Percentiles rank a stretch among this genome's conserved stretches.
Evolutionary conservation across 192 early-diverging fungal species (phyloP).

Genomic region (Rhizophagus prolifer): DNA sequence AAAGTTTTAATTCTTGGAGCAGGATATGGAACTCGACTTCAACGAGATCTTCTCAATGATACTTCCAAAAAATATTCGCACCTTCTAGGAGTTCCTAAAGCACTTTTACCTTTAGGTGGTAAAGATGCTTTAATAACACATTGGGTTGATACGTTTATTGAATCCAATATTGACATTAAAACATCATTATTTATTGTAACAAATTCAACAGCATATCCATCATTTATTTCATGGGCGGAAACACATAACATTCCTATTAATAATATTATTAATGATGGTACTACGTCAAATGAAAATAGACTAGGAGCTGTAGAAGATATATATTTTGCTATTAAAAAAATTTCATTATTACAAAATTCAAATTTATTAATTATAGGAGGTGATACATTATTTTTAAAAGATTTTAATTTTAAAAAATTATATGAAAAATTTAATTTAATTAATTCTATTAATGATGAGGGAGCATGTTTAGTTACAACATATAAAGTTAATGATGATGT

Average conservation of each 20-base stretch:
- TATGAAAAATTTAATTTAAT: slow-evolving; percentile 19
- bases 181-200: slow-evolving; percentile 44
- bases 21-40: slow-evolving; percentile 61
- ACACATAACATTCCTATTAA: slow-evolving; percentile 33
- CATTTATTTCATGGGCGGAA: slow-evolving; percentile 49
- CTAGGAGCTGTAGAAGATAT: slow-evolving; percentile 61
- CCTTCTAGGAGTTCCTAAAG: slow-evolving; percentile 42
- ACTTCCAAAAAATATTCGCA: slow-evolving; percentile 34
- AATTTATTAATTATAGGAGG: slow-evolving; percentile 58
- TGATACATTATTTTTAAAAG: slow-evolving; percentile 57
- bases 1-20: slow-evolving; percentile 57
- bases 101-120: slow-evolving; percentile 44
- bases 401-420: slow-evolving; percentile 51
- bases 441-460: slow-evolving; percentile 6
- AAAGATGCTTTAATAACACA: slow-evolving; percentile 45
- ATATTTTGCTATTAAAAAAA: slow-evolving; percentile 40
- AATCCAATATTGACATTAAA: slow-evolving; percentile 28
- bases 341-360: slow-evolving; percentile 25
- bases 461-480: slow-evolving; percentile 45
- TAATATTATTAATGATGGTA: slow-evolving; percentile 53
- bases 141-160: slow-evolving; percentile 33
- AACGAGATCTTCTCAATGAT: slow-evolving; percentile 47
- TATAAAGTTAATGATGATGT: slow-evolving; percentile 44
- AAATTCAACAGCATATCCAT: slow-evolving; percentile 41
- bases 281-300: slow-evolving; percentile 48